These are phyloP conservation scores for Ailanthus altissimus DNA, from an alignment of 345 rosid species.

Conservation along the genomic window DNA sequence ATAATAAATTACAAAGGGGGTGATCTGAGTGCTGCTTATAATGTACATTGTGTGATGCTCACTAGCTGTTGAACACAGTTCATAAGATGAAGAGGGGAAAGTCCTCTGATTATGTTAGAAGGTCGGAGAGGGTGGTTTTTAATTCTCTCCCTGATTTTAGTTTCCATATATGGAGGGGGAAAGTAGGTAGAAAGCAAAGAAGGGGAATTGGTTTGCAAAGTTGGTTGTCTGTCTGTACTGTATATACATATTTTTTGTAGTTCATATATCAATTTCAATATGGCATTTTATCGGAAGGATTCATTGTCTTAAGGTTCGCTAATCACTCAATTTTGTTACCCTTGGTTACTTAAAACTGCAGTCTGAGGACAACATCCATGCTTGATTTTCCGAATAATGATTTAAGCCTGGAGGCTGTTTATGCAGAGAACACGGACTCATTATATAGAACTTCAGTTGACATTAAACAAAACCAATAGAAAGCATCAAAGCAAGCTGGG, in stretches of 20 bases:
- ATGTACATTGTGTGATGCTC: conserved; percentile 12
- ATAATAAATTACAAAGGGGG: background rate
- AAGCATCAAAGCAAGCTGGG: background rate
- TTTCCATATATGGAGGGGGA: background rate
- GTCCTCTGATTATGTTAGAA: conserved; percentile 9
- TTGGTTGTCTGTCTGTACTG: background rate
- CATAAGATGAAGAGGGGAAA: conserved; percentile 25
- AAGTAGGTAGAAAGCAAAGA: background rate
- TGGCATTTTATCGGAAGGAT: background rate
- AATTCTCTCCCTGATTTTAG: conserved; percentile 20
- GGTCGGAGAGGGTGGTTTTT: conserved; percentile 28
- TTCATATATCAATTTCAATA: conserved; percentile 14
- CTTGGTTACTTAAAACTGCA: no score
- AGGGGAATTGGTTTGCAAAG: background rate
- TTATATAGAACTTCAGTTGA: no score
- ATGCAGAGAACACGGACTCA: background rate
- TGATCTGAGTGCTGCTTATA: background rate
- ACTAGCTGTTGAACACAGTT: conserved; percentile 1
- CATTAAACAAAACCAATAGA: background rate
- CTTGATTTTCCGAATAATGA: no score
- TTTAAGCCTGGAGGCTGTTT: background rate
- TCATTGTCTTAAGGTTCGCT: background rate
- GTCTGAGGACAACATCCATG: no score
- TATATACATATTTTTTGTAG: conserved; percentile 22
- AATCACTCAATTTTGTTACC: background rate